Base-by-base conservation (phyloP, 2,329 filamentous ascomycete species). In the Ophiosphaerella narmari region DNA sequence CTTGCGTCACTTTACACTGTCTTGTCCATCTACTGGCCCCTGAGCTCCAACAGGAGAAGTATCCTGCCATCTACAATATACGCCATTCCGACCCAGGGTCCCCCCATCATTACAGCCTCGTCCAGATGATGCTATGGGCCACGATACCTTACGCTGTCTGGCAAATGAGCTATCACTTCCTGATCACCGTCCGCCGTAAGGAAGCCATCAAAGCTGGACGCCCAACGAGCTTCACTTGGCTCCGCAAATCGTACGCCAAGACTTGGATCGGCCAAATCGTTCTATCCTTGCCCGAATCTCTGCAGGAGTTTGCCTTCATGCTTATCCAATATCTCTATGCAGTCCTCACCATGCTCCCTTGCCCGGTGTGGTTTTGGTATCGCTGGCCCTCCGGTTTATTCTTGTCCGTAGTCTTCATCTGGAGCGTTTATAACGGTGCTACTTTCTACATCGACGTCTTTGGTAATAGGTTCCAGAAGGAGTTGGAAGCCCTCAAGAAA, bases 371-470 rank as follows among this genome's bases (percentile, higher is more conserved):
- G 93, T 97, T 99, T 75, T 89, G 89, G 80, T 94, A 87, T 68
- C 85, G 87, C 38, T 90, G 86, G 82, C 87, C 90, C 0, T 94
- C 89, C 35, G 85, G 87, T 2, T 60, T 72, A 0, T 99, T 97
- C 75, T 79, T 99, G 39, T 79, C 87, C 46, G 76, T 84, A 2
- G 86, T 99, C n/a, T 97, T 99, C 68, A 81, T 85, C 37, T 97
- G 92, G 91, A 95, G 90, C 62, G 88, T 97, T 48, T 95, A 97
- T 78, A 99, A 99, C 63, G 94, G 94, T 29, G 91, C 94, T 14
- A 97, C 92, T 0, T 99, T 89, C 74, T 99, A 99, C 75, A 97
- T 99, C 67, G 94, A 99, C 65, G 90, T 97, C 1, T 99, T 97
- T 71, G 94, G 95, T 46, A 96, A 90, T 65, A 86, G 92, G 2